Base-by-base conservation (phyloP, 2,329 filamentous ascomycete species). In the Neopestalotiopsis clavispora region DNA sequence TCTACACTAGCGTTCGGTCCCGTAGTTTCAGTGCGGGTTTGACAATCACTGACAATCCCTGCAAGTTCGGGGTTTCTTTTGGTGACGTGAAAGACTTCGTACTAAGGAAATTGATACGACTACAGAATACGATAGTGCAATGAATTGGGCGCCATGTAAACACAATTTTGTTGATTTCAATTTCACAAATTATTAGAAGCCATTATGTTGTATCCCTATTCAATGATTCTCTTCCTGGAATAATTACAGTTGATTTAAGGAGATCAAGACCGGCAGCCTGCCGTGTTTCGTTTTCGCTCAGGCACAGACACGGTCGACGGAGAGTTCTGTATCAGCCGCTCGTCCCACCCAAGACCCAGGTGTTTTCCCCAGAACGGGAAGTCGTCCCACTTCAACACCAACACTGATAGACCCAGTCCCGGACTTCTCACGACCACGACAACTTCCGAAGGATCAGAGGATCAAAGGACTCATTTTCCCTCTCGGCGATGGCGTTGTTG, bases 401-500 rank as follows among this genome's bases (percentile, higher is more conserved):
- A 17, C 56, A 13, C 23, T 59, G 14, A 28, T 49, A 49, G 7
- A 49, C 17, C 6, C 17, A 52, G 17, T 3, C 2, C 45, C 45
- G 45, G 45, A 52, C 45, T 52, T 34, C 13, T 60, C 32, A 30
- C 28, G 9, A 34, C 13, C 57, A 60, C 28, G 23, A 30, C 23
- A 60, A 60, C 23, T 30, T 60, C 57, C 57, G 45, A 10, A n/a
- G 57, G 57, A n/a, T 59, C 3, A 30, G 23, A 28, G 23, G 23
- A 28, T 28, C 4, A 28, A 28, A 28, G 23, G 23, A 23, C 42
- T 40, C 12, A 12, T 49, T n/a, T 23, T 13, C 23, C 23, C 17
- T 13, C 14, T n/a, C n/a, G 10, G 42, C 9, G n/a, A 75, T 76
- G 72, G 68, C 66, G 42, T 59, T 76, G 56, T 61, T 76, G 12